Evolutionary conservation across 495 filamentous ascomycete genomes (phyloP).

Genomic region (Podospora pseudopauciseta): DNA sequence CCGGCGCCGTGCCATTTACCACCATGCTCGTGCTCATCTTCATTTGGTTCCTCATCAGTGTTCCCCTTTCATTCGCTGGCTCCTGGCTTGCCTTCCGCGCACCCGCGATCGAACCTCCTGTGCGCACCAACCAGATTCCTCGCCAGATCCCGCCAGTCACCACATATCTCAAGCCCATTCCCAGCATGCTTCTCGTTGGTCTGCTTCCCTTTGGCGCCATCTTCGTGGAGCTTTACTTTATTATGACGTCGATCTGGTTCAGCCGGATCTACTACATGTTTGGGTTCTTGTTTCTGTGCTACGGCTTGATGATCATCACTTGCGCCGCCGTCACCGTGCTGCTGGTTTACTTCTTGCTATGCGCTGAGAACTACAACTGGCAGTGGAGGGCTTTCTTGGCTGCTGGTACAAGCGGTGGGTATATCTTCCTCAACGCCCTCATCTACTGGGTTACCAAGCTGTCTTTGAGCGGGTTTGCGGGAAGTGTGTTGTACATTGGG

Average conservation of each 20-base stretch:
- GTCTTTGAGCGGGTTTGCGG: slow-evolving; percentile 76
- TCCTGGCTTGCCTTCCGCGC: slow-evolving; percentile 86
- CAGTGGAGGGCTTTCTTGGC: slow-evolving; percentile 92
- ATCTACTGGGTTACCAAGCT: slow-evolving; percentile 85
- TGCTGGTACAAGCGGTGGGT: slow-evolving; percentile 80
- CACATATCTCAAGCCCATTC: slow-evolving; percentile 77
- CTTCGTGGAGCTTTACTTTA: slow-evolving; percentile 96
- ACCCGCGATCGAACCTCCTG: slow-evolving; percentile 66
- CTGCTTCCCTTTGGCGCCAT: slow-evolving; percentile 93
- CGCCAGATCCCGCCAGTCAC: slow-evolving; percentile 84
- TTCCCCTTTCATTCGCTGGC: slow-evolving; percentile 83
- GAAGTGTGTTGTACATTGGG: slow-evolving; percentile 86
- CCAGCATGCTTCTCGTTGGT: slow-evolving; percentile 84
- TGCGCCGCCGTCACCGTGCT: slow-evolving; percentile 87
- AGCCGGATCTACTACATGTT: slow-evolving; percentile 99
- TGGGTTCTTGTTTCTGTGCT: slow-evolving; percentile 96
- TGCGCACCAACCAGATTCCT: slow-evolving; percentile 95
- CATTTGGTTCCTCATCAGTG: slow-evolving; percentile 96
- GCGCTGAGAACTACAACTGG: slow-evolving; percentile 97
- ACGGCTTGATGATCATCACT: slow-evolving; percentile 95
- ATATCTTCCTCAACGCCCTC: slow-evolving; percentile 84
- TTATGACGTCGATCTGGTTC: slow-evolving; percentile 97
- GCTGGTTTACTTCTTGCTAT: slow-evolving; percentile 91
- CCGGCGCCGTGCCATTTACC: slow-evolving; percentile 90
- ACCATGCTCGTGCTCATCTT: slow-evolving; percentile 91